Base-by-base conservation (phyloP, 805 yeast species). In the Cyberlindnera amylophila region DNA sequence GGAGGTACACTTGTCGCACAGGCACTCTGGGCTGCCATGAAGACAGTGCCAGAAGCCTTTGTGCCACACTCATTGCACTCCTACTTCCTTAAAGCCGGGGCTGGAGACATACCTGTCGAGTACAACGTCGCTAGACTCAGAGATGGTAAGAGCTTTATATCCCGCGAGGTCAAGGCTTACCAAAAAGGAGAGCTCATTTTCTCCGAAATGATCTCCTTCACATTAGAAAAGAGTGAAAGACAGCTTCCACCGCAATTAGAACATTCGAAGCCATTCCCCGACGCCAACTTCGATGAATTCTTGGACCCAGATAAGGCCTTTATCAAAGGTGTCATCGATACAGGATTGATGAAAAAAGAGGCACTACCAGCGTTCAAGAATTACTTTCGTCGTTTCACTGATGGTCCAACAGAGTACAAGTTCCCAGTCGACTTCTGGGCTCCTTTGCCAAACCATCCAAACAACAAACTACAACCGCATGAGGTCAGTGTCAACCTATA, bases 1-100 rank as follows among this genome's bases (percentile, higher is more conserved):
- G 89, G 89, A 2, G 89, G 90, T 9, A 77, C 81, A 15, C 63
- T 78, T 33, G 77, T 80, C 14, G 85, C 86, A 0, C 89, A 82
- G 52, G 66, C 87, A 3, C 60, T 82, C 4, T 58, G 74, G 45
- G 86, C 86, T 6, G 80, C 83, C 3, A 64, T 81, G 27, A 67
- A 71, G 37, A 72, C 79, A 7, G 67, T 77, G 6, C 69, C 71
- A n/a, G 57, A 50, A 2, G 52, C 59, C 16, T 75, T 74, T 61
- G 64, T 64, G 23, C 88, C 89, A 1, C 70, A 74, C 27, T 74
- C 86, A 10, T 62, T 80, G 42, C 89, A 82, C 55, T 71, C 81
- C 14, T 79, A 76, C 57, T 83, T 83, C 53, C 57, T 83, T 7
- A 60, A 64, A 13, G 76, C 82, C 1, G 88, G 85, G 0, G 62